Conservation (phyloP, 352 stramenopile species). For the Pythium biforme region DNA sequence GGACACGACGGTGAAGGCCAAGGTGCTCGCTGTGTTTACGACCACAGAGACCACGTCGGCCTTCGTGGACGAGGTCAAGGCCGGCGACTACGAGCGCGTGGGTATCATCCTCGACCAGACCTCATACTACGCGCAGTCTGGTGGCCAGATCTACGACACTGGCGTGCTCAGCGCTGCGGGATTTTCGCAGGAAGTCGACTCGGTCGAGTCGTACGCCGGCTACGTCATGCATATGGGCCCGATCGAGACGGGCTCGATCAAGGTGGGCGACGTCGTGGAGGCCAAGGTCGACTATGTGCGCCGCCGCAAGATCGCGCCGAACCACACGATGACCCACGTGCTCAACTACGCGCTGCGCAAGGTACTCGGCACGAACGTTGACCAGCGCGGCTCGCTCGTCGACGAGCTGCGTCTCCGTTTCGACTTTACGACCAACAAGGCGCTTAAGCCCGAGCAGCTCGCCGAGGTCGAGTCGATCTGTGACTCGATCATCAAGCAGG, state of each 20-base stretch:
- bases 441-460: constrained; percentile 93
- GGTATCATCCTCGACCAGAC: constrained; percentile 97
- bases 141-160: constrained; percentile 96
- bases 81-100: constrained; percentile 82
- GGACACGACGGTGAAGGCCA: constrained; percentile 76
- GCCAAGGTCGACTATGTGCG: constrained; percentile 94
- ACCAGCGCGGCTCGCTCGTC: constrained; percentile 97
- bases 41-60: constrained; percentile 86
- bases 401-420: constrained; percentile 97
- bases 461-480: constrained; percentile 83
- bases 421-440: constrained; percentile 97
- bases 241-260: constrained; percentile 58
- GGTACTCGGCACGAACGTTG: constrained; percentile 92
- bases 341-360: constrained; percentile 97
- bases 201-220: constrained; percentile 95
- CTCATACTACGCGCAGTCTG: constrained; percentile 97
- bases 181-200: constrained; percentile 77
- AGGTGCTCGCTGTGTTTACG: constrained; percentile 93
- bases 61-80: constrained; percentile 76
- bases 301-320: constrained; percentile 93
- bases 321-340: constrained; percentile 99
- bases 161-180: constrained; percentile 63
- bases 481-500: constrained; percentile 86
- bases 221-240: constrained; percentile 96
- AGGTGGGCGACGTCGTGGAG: constrained; percentile 85